These are phyloP conservation scores for Sporothrix schenckii DNA, from an alignment of 2,329 filamentous ascomycete genomes.

Conservation along the genomic window DNA sequence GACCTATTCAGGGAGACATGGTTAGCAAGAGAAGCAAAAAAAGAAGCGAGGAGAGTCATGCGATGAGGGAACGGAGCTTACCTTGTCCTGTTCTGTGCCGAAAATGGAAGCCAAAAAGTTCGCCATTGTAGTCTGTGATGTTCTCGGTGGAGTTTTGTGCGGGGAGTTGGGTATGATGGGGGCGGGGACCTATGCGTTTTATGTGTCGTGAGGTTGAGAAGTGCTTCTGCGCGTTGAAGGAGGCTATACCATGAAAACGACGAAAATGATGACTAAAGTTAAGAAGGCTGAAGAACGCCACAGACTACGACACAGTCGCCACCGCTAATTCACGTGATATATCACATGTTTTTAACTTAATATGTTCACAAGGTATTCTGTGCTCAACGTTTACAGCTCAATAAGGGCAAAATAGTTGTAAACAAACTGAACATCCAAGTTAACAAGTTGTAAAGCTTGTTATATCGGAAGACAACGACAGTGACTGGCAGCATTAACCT, in stretches of 20 bases:
- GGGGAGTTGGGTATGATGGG: background rate
- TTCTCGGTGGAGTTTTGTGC: background rate
- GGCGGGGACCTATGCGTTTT: constrained; percentile 4
- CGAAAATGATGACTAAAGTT: constrained; percentile 15
- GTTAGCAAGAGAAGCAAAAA: constrained; percentile 11
- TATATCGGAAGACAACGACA: background rate
- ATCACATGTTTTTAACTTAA: background rate
- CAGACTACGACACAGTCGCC: constrained; percentile 29
- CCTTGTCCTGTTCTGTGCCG: constrained; percentile 97
- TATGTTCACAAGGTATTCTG: background rate
- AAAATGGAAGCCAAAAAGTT: constrained; percentile 99
- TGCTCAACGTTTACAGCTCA: background rate
- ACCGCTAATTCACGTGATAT: background rate
- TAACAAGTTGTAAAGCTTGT: background rate
- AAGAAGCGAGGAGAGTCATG: constrained; percentile 34
- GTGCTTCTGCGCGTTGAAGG: background rate
- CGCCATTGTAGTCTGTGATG: constrained; percentile 65
- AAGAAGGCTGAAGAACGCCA: constrained; percentile 32
- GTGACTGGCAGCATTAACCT: background rate
- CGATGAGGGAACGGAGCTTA: constrained; percentile 28
- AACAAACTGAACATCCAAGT: background rate
- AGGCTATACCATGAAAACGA: background rate
- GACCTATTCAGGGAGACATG: constrained; percentile 52
- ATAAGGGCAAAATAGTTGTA: background rate
- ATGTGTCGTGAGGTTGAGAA: background rate